These are phyloP conservation scores for Trypanosoma theileri DNA, from an alignment of 208 protist species.

Conservation along the genomic window DNA sequence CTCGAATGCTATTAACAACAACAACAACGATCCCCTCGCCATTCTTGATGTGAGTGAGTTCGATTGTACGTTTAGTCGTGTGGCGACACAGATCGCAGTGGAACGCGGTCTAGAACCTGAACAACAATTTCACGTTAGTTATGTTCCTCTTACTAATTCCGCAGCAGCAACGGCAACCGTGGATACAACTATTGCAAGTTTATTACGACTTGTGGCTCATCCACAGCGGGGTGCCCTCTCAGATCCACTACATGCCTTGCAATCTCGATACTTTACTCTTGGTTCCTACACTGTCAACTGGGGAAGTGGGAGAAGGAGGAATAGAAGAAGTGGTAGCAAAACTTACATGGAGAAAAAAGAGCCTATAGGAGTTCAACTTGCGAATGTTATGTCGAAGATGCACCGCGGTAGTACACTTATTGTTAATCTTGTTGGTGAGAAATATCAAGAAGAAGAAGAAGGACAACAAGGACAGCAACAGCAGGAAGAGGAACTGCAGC, in stretches of 20 bases:
- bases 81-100: slow-evolving; percentile 51
- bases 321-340: background rate
- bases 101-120: slow-evolving; percentile 53
- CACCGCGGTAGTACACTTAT: slow-evolving; percentile 17
- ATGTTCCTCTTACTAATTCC: slow-evolving; percentile 49
- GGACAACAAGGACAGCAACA: background rate
- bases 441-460: background rate
- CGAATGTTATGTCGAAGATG: slow-evolving; percentile 24
- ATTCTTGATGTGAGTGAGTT: slow-evolving; percentile 70
- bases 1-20: too few relatives aligned
- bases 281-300: slow-evolving; percentile 59
- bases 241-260: slow-evolving; percentile 46
- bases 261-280: slow-evolving; percentile 48
- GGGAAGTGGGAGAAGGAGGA: slow-evolving; percentile 14
- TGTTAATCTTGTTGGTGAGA: slow-evolving; percentile 14
- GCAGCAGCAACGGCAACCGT: slow-evolving; percentile 34
- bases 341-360: background rate
- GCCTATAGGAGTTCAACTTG: background rate
- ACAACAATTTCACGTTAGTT: slow-evolving; percentile 53
- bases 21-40: slow-evolving; percentile 27
- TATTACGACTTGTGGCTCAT: slow-evolving; percentile 44
- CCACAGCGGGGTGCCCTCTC: slow-evolving; percentile 24
- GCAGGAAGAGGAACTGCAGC: background rate
- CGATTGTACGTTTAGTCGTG: slow-evolving; percentile 70
- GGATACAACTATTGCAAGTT: slow-evolving; percentile 35